Evolutionary conservation across 164 flowering plant species (phyloP).

Genomic region (Brasenia schreberi): DNA sequence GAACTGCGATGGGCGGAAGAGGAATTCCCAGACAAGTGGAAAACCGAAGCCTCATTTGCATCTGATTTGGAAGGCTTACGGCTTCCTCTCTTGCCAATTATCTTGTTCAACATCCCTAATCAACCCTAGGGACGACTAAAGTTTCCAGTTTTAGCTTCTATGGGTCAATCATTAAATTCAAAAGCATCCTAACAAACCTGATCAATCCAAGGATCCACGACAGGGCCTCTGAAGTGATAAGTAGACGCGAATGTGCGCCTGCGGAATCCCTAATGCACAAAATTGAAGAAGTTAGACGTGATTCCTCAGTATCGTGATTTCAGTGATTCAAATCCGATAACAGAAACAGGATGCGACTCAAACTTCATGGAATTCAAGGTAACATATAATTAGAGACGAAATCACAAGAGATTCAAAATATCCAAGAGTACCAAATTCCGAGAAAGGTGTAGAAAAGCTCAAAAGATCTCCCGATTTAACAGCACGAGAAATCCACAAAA

Average conservation of each 20-base stretch:
- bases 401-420: no score
- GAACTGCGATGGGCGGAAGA: conserved; percentile 15
- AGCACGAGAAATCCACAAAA: neutral
- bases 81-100: conserved; percentile 45
- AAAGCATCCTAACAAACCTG: neutral
- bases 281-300: neutral
- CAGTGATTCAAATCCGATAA: neutral
- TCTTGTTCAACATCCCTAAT: conserved; percentile 46
- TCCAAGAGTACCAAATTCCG: neutral
- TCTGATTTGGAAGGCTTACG: conserved; percentile 46
- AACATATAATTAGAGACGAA: no score
- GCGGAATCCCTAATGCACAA: neutral
- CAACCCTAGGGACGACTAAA: neutral
- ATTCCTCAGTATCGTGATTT: neutral
- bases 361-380: no score
- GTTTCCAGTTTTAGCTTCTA: neutral
- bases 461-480: no score
- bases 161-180: neutral
- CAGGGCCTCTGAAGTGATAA: neutral
- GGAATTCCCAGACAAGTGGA: conserved; percentile 8
- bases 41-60: conserved; percentile 8
- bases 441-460: neutral
- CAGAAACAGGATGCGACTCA: no score
- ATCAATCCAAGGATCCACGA: neutral
- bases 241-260: neutral